phyloP scores from a whole-genome alignment of 139 green algal species.

The Auxenochlorella pyrenoidosa region DNA sequence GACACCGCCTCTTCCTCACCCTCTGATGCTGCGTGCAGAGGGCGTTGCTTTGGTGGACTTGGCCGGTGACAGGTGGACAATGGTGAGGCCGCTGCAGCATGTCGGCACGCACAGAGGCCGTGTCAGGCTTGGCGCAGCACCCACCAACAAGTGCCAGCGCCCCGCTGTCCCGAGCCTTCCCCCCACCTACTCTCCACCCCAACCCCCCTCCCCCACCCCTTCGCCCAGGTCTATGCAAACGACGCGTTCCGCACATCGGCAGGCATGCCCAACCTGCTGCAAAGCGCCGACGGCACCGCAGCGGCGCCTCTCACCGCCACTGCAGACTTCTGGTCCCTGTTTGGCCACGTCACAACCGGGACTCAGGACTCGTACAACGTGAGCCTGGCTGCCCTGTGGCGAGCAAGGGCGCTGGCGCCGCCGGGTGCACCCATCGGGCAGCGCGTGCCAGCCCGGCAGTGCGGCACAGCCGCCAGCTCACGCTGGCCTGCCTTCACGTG shows the following conservation, averaged over 20 bases:
- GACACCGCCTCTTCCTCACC: neutral
- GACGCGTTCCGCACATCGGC: conserved; percentile 58
- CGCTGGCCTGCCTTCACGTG: too few relatives aligned
- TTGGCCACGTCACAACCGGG: neutral
- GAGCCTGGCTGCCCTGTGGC: too few relatives aligned
- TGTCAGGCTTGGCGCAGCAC: too few relatives aligned
- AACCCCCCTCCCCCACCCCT: too few relatives aligned
- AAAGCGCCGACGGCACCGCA: neutral
- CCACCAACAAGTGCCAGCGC: too few relatives aligned
- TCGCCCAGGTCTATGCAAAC: conserved; percentile 67
- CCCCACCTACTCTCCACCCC: too few relatives aligned
- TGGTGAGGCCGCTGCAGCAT: conserved; percentile 43
- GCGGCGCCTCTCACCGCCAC: neutral
- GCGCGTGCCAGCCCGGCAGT: too few relatives aligned
- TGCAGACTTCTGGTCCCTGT: conserved; percentile 16
- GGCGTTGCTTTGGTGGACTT: conserved; percentile 76
- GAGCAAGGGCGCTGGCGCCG: too few relatives aligned
- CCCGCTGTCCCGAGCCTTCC: too few relatives aligned
- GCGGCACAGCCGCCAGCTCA: too few relatives aligned
- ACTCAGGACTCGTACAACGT: neutral
- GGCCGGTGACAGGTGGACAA: conserved; percentile 57
- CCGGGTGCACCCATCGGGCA: too few relatives aligned
- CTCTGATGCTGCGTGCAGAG: conserved; percentile 45
- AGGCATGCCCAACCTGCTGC: neutral
- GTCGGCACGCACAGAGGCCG: too few relatives aligned